Evolutionary conservation across 2,329 filamentous ascomycete species (phyloP).

Genomic region (Pestalotiopsis sp.): DNA sequence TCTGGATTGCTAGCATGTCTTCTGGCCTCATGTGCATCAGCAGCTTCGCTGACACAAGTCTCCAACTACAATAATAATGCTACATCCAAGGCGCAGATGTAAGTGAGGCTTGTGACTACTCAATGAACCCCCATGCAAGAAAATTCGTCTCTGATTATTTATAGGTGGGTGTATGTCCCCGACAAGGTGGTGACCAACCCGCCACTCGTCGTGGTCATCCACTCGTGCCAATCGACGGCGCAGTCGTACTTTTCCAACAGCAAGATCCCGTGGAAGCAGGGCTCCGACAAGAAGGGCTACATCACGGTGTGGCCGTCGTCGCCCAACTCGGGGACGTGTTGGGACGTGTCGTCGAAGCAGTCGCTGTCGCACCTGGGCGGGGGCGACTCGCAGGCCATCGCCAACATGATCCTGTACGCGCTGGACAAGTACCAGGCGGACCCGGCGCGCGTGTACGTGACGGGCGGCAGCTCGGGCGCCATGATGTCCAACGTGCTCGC

Average conservation of each 20-base stretch:
- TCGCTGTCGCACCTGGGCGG: constrained; percentile 39
- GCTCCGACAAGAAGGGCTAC: constrained; percentile 38
- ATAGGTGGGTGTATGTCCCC: constrained; percentile 38
- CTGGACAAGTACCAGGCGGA: constrained; percentile 34
- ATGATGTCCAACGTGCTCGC: constrained; percentile 46
- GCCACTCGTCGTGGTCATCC: constrained; percentile 39
- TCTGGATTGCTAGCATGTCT: neutral
- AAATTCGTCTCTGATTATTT: neutral
- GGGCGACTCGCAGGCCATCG: constrained; percentile 39
- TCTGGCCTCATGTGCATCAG: neutral
- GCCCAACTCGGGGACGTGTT: constrained; percentile 53
- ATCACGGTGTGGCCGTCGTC: constrained; percentile 55
- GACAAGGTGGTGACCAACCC: constrained; percentile 37
- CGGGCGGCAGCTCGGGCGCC: constrained; percentile 37
- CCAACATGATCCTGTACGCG: constrained; percentile 39
- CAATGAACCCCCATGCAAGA: constrained; percentile 12
- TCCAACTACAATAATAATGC: constrained; percentile 38
- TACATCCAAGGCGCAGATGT: constrained; percentile 39
- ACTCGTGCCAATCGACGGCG: constrained; percentile 40
- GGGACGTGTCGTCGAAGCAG: constrained; percentile 56
- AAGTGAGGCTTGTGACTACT: constrained; percentile 13
- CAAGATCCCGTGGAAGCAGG: constrained; percentile 38
- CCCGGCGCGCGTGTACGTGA: constrained; percentile 35
- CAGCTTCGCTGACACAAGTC: constrained; percentile 36
- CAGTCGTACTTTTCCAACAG: constrained; percentile 38